Percentiles rank a stretch among this genome's conserved stretches.
phyloP scores from a whole-genome alignment of 805 yeast genomes.

The Nakazawaea wickerhamii region DNA sequence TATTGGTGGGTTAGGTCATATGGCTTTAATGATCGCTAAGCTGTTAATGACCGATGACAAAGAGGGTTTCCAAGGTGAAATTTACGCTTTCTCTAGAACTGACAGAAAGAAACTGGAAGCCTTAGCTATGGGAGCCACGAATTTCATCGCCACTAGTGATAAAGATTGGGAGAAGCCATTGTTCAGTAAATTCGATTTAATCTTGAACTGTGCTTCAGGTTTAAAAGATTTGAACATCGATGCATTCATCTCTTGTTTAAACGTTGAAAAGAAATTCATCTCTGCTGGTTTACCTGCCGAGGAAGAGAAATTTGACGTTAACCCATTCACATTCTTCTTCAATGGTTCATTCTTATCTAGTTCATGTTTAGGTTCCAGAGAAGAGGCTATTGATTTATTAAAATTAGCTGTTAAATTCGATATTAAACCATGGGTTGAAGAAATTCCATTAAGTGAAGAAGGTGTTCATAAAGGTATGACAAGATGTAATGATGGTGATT shows the following conservation, averaged over 20 bases:
- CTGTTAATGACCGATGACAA: slow-evolving; percentile 37
- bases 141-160: slow-evolving; percentile 42
- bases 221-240: slow-evolving; percentile 30
- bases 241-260: slow-evolving; percentile 28
- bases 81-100: slow-evolving; percentile 37
- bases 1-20: slow-evolving; percentile 43
- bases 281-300: slow-evolving; percentile 43
- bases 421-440: slow-evolving; percentile 47
- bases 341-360: slow-evolving; percentile 40
- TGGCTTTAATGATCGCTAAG: slow-evolving; percentile 38
- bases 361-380: slow-evolving; percentile 43
- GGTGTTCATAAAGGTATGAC: slow-evolving; percentile 37
- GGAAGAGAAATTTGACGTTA: slow-evolving; percentile 35
- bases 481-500: slow-evolving; percentile 42
- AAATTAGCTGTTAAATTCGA: slow-evolving; percentile 38
- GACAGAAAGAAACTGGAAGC: slow-evolving; percentile 36
- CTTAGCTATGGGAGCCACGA: slow-evolving; percentile 33
- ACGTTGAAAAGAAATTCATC: slow-evolving; percentile 35
- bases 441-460: slow-evolving; percentile 39
- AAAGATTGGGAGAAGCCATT: slow-evolving; percentile 33
- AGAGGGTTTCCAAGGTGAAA: slow-evolving; percentile 15
- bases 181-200: slow-evolving; percentile 32
- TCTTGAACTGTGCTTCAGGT: slow-evolving; percentile 38
- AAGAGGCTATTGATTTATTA: slow-evolving; percentile 41
- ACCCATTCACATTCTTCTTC: slow-evolving; percentile 46